Percentiles rank a stretch among this genome's conserved stretches.
phyloP scores from a whole-genome alignment of 2,329 filamentous ascomycete species.

The Thelonectria blattea region DNA sequence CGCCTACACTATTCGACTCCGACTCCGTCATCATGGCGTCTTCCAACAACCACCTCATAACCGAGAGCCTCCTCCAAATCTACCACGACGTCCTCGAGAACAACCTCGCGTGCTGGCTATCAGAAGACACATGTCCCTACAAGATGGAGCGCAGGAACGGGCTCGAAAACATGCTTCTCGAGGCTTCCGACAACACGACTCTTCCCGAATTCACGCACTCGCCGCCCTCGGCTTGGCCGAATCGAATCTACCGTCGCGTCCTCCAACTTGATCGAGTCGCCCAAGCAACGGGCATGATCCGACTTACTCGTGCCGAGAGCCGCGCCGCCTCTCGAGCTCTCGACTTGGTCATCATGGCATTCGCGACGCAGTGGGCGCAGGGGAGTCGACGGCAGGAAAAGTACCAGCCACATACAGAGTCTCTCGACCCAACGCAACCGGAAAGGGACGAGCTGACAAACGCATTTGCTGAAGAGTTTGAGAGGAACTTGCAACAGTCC shows the following conservation, averaged over 20 bases:
- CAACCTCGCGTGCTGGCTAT: constrained; percentile 58
- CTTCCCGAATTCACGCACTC: constrained; percentile 22
- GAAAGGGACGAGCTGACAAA: constrained; percentile 14
- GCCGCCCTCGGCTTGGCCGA: constrained; percentile 50
- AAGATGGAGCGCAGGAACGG: constrained; percentile 33
- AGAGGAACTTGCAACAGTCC: constrained; percentile 42
- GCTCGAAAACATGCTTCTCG: neutral
- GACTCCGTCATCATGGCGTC: constrained; percentile 34
- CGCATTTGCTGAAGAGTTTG: constrained; percentile 42
- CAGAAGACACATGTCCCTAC: constrained; percentile 58
- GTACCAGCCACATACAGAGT: constrained; percentile 1
- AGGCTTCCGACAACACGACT: neutral
- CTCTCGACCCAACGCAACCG: neutral
- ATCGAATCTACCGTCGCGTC: constrained; percentile 55
- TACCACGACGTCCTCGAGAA: constrained; percentile 62
- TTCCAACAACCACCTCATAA: constrained; percentile 46
- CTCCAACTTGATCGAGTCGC: constrained; percentile 53
- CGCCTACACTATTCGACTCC: constrained; percentile 19
- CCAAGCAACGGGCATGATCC: constrained; percentile 45
- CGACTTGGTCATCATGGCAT: constrained; percentile 56
- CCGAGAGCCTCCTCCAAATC: constrained; percentile 51
- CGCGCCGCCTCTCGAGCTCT: constrained; percentile 50
- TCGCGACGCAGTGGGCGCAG: constrained; percentile 58
- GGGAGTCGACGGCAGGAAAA: constrained; percentile 32
- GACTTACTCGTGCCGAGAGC: constrained; percentile 47